Evolutionary conservation across 257 asterid genomes (phyloP).

Genomic region (Solanum gracilifrons): DNA sequence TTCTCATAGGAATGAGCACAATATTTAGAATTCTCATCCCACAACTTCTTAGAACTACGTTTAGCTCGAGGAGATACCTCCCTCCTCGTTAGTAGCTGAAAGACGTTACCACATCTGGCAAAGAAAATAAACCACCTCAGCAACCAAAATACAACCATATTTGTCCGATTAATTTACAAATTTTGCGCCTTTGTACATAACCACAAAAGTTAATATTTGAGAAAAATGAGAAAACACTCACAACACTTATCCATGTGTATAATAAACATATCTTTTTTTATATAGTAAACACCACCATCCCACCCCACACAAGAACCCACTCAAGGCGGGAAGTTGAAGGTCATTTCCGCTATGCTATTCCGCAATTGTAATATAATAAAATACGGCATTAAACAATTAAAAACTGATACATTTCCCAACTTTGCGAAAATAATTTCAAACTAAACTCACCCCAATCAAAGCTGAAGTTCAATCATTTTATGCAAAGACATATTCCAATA

Average conservation of each 20-base stretch:
- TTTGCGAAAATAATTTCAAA: neutral
- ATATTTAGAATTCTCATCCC: conserved; percentile 49
- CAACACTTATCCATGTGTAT: neutral
- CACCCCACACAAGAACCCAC: neutral
- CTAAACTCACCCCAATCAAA: neutral
- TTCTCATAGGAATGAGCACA: conserved; percentile 32
- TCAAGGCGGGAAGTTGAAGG: neutral
- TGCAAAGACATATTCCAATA: neutral
- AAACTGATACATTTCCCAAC: neutral
- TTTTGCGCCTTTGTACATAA: neutral
- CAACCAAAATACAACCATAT: neutral
- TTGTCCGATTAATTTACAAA: neutral
- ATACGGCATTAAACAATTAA: neutral
- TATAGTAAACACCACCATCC: neutral
- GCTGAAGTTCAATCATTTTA: neutral
- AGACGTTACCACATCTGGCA: conserved; percentile 52
- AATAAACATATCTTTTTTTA: neutral
- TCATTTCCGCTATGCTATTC: neutral
- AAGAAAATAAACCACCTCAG: conserved; percentile 9
- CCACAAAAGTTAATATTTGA: neutral
- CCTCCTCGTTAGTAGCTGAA: conserved; percentile 60
- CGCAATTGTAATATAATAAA: neutral
- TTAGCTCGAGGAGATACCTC: conserved; percentile 76
- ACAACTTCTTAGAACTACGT: conserved; percentile 53
- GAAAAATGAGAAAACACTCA: neutral